Evolutionary conservation across 2,329 filamentous ascomycete species (phyloP).

Genomic region (Ascochyta fabae): DNA sequence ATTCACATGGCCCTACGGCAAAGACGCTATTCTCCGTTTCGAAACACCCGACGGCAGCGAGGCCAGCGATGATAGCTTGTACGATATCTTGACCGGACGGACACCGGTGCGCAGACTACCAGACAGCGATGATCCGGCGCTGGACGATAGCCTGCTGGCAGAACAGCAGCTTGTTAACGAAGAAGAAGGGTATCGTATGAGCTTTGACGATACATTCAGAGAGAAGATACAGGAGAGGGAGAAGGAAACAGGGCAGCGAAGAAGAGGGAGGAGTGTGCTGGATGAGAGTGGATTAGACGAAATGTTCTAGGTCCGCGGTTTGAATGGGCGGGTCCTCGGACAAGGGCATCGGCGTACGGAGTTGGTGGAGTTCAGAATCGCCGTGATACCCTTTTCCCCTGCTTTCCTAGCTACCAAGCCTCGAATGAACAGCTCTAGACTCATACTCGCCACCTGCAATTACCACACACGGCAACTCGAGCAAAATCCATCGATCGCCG

Average conservation of each 20-base stretch:
- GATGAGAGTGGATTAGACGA: slow-evolving; percentile 46
- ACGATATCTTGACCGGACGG: slow-evolving; percentile 56
- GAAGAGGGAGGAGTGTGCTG: slow-evolving; percentile 28
- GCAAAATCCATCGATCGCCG: not conserved
- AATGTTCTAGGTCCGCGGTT: slow-evolving; percentile 37
- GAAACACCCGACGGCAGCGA: slow-evolving; percentile 41
- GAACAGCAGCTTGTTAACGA: slow-evolving; percentile 16
- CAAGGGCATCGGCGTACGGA: not conserved
- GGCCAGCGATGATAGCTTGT: slow-evolving; percentile 55
- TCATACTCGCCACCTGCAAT: not conserved
- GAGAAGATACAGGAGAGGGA: slow-evolving; percentile 6
- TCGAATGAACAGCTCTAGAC: too few species aligned
- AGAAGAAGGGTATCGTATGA: slow-evolving; percentile 23
- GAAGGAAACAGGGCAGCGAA: not conserved
- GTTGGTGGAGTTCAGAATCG: not conserved
- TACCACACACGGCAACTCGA: not conserved
- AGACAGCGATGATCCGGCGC: slow-evolving; percentile 17
- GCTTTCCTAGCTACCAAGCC: too few species aligned
- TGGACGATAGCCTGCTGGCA: slow-evolving; percentile 15
- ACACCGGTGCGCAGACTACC: slow-evolving; percentile 48
- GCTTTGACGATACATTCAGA: slow-evolving; percentile 55
- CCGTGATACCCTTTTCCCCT: not conserved
- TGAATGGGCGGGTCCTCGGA: not conserved
- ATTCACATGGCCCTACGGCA: slow-evolving; percentile 52
- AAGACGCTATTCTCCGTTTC: slow-evolving; percentile 42